phyloP scores from a whole-genome alignment of 2,329 filamentous ascomycete species.

The Eurotiales sp. region DNA sequence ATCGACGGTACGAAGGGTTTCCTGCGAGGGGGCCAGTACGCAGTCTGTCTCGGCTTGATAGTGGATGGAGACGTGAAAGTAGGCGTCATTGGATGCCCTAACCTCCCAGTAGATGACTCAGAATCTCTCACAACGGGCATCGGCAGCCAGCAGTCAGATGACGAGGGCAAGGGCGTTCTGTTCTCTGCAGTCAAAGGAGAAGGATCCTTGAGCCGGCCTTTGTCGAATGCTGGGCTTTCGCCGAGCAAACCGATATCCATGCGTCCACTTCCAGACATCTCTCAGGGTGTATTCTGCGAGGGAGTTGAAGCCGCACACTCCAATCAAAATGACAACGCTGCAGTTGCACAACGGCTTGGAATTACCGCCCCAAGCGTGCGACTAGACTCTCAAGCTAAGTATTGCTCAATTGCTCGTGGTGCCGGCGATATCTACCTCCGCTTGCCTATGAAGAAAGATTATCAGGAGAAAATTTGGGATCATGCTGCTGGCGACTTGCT shows the following conservation, averaged over 20 bases:
- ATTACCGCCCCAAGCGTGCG: constrained; percentile 87
- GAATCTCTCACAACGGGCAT: constrained; percentile 67
- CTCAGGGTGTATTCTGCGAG: constrained; percentile 89
- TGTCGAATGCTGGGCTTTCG: constrained; percentile 51
- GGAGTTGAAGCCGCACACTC: constrained; percentile 92
- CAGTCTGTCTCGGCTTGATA: constrained; percentile 87
- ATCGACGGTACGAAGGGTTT: constrained; percentile 99
- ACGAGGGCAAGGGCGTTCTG: constrained; percentile 75
- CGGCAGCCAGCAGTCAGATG: constrained; percentile 69
- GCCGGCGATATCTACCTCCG: constrained; percentile 93
- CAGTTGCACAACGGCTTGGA: constrained; percentile 77
- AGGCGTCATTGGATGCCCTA: constrained; percentile 91
- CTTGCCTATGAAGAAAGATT: constrained; percentile 77
- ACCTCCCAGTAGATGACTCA: constrained; percentile 82
- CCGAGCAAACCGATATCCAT: constrained; percentile 68
- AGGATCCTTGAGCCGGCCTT: constrained; percentile 74
- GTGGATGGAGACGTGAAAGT: constrained; percentile 92
- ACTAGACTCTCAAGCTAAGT: constrained; percentile 98
- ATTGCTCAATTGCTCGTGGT: constrained; percentile 88
- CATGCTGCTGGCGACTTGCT: constrained; percentile 94
- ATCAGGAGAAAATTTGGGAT: constrained; percentile 99
- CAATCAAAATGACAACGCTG: constrained; percentile 79
- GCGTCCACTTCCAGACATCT: constrained; percentile 69
- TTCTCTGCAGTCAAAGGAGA: constrained; percentile 78
- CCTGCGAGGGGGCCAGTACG: constrained; percentile 92